These are phyloP conservation scores for Xylaria sp. DNA, from an alignment of 2,329 filamentous ascomycete genomes.

Conservation along the genomic window DNA sequence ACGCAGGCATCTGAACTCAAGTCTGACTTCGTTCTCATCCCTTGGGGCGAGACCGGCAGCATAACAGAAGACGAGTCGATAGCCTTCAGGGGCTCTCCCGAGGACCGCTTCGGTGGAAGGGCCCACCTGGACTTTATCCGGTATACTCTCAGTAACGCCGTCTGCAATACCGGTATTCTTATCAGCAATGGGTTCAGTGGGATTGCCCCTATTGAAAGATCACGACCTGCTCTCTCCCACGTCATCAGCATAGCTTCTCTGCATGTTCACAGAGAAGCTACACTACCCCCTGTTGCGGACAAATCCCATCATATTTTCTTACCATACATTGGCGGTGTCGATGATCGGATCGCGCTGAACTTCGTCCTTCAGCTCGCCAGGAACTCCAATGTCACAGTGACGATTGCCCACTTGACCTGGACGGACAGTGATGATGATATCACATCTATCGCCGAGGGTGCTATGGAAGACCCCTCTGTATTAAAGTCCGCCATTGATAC, in stretches of 20 bases:
- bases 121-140: slow-evolving; percentile 71
- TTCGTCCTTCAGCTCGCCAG: slow-evolving; percentile 80
- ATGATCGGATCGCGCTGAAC: slow-evolving; percentile 73
- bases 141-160: slow-evolving; percentile 56
- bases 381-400: slow-evolving; percentile 72
- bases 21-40: slow-evolving; percentile 73
- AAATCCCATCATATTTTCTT: slow-evolving; percentile 80
- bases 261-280: slow-evolving; percentile 52
- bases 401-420: slow-evolving; percentile 57
- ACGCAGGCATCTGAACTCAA: slow-evolving; percentile 63
- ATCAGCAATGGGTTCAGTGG: slow-evolving; percentile 59
- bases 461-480: slow-evolving; percentile 16
- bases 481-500: slow-evolving; percentile 27
- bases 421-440: slow-evolving; percentile 26
- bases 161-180: slow-evolving; percentile 69
- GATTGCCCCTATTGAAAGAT: slow-evolving; percentile 30
- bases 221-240: slow-evolving; percentile 39
- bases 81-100: slow-evolving; percentile 39
- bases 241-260: slow-evolving; percentile 54
- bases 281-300: slow-evolving; percentile 54
- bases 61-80: slow-evolving; percentile 59
- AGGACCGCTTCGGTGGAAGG: slow-evolving; percentile 56
- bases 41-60: slow-evolving; percentile 81
- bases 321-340: slow-evolving; percentile 77
- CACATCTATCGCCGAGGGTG: slow-evolving; percentile 18